Evolutionary conservation across 495 filamentous ascomycete species (phyloP), one percentile per base, ranked within the genome.

Genomic region (Xylaria castorea): DNA sequence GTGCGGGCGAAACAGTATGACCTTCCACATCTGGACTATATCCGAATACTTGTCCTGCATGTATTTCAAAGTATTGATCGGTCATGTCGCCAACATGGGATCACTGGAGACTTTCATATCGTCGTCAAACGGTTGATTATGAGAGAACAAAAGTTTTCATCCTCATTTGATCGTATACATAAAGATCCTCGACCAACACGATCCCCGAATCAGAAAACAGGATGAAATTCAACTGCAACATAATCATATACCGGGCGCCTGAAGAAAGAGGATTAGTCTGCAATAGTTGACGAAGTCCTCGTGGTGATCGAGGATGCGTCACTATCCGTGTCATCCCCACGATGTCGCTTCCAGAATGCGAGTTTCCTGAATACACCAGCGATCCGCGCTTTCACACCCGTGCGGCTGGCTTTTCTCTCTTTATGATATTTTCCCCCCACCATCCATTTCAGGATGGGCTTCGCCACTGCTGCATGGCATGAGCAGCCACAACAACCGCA

Each of bases 261-360:
- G 7, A 25, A 40, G 55, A 36, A 36, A 20, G 22, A 46, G n/a
- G 34, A 27, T 42, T 27, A 12, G 38, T 42, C 27, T n/a, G 61
- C 16, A 7, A 66, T 12, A 34, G 63, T 71, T 7, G 68, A 71
- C 16, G 68, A 71, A 38, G 30, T 40, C 22, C 51, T 25, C 61
- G 70, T 38, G 0, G 62, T 46, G 5, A 27, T 65, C 3, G 63
- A 57, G 18, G 70, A 72, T 34, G 22, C 25, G 12, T 72, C 70
- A 27, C 70, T 72, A 66, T 72, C 70, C 5, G 38, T 61, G 1
- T 61, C 70, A 9, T 61, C 2, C 2, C 5, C 27, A 36, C 57
- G 46, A 3, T 30, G 25, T 46, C 53, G 46, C 18, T 69, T 75
- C 75, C 76, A 75, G 58, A 76, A 78, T 14, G 73, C 75, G 4